A percentile compares a stretch with the other conserved stretches of the same genome.
phyloP scores from a whole-genome alignment of 108 stramenopile species.

The Phaeodactylum tricornutum region DNA sequence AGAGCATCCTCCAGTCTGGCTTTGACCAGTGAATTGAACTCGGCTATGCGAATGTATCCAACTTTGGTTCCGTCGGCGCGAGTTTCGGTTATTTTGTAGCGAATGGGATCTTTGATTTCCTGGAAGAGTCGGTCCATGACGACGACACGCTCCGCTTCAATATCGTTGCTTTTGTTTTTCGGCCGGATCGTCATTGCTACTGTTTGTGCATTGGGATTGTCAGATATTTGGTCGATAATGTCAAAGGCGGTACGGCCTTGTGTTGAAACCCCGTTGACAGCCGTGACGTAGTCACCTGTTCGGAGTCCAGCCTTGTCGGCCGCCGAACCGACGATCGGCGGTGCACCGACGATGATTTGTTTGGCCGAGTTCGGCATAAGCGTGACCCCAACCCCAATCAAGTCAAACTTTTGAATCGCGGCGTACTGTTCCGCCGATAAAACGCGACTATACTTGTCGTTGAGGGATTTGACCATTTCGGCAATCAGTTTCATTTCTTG shows the following conservation, averaged over 20 bases:
- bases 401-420: slow-evolving; percentile 75
- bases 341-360: slow-evolving; percentile 65
- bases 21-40: slow-evolving; percentile 84
- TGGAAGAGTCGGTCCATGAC: slow-evolving; percentile 44
- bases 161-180: slow-evolving; percentile 8
- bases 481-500: slow-evolving; percentile 41
- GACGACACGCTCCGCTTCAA: slow-evolving; percentile 23
- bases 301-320: slow-evolving; percentile 53
- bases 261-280: slow-evolving; percentile 69
- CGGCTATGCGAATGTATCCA: slow-evolving; percentile 77
- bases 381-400: slow-evolving; percentile 82
- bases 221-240: slow-evolving; percentile 76
- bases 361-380: slow-evolving; percentile 49
- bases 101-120: slow-evolving; percentile 57
- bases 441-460: slow-evolving; percentile 74
- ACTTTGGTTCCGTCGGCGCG: slow-evolving; percentile 72
- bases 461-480: slow-evolving; percentile 55
- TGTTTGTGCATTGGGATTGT: slow-evolving; percentile 52
- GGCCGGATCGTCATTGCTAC: slow-evolving; percentile 57
- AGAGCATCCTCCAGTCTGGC: slow-evolving; percentile 66
- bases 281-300: slow-evolving; percentile 58
- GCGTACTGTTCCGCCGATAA: slow-evolving; percentile 48
- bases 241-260: slow-evolving; percentile 73
- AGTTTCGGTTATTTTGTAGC: slow-evolving; percentile 53
- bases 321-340: slow-evolving; percentile 65